phyloP scores from a whole-genome alignment of 1,284 basidiomycete genomes.

The Puccinia novopanici region DNA sequence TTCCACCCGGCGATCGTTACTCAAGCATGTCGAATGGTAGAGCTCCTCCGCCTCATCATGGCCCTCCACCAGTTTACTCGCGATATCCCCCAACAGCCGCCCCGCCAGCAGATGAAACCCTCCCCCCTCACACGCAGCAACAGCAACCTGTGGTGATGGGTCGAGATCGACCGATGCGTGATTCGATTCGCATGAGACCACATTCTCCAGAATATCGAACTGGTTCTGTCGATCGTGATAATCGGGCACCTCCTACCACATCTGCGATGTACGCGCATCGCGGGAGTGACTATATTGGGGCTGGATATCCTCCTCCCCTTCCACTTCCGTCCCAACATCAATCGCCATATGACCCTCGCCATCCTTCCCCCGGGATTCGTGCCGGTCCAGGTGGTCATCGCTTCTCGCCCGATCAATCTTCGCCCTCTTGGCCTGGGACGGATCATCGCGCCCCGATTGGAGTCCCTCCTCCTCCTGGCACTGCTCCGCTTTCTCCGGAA shows the following conservation, averaged over 20 bases:
- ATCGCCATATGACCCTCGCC: constrained; percentile 41
- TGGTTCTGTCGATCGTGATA: constrained; percentile 11
- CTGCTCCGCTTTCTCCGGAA: constrained; percentile 24
- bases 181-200: constrained; percentile 24
- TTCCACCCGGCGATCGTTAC: constrained; percentile 30
- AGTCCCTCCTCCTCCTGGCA: not conserved
- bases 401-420: constrained; percentile 35
- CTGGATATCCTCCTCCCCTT: constrained; percentile 30
- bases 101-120: constrained; percentile 13
- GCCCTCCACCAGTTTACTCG: constrained; percentile 17
- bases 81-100: constrained; percentile 5
- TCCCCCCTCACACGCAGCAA: not conserved
- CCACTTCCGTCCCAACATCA: constrained; percentile 37
- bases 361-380: constrained; percentile 38
- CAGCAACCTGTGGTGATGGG: not conserved
- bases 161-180: constrained; percentile 33
- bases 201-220: constrained; percentile 29
- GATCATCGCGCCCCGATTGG: not conserved
- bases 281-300: constrained; percentile 11
- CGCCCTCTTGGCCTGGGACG: constrained; percentile 30
- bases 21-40: not conserved
- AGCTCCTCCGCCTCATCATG: constrained; percentile 17
- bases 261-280: constrained; percentile 31
- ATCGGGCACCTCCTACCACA: constrained; percentile 11
- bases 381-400: constrained; percentile 13